A percentile compares a stretch with the other conserved stretches of the same genome.
Evolutionary conservation across 176 grass and related monocot genomes (phyloP).

Genomic region (Raddia guianensis): DNA sequence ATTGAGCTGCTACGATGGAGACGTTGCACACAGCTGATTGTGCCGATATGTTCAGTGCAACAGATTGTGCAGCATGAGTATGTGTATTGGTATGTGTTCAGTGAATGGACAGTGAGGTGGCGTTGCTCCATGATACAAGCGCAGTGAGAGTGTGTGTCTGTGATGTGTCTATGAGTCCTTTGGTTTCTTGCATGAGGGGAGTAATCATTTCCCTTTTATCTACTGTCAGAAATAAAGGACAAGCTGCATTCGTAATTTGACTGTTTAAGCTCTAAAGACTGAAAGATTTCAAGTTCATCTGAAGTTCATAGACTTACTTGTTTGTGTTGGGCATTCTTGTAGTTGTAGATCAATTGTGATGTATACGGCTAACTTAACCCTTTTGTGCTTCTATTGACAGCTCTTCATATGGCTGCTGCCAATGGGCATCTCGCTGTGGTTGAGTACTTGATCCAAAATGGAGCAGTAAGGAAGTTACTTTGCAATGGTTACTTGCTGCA

Average conservation of each 20-base stretch:
- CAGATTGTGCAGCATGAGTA: not conserved
- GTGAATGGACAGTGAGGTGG: conserved; percentile 2
- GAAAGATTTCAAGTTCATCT: not conserved
- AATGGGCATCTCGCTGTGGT: conserved; percentile 91
- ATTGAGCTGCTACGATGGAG: not conserved
- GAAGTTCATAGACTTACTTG: not conserved
- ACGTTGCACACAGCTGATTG: not conserved
- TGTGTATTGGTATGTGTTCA: not conserved
- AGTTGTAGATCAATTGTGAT: conserved; percentile 1
- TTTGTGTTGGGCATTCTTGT: conserved; percentile 1
- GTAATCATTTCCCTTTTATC: not conserved
- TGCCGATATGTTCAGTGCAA: not conserved
- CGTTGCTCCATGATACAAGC: not conserved
- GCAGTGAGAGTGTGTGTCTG: not conserved
- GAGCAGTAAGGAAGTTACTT: conserved; percentile 59
- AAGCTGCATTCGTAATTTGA: not conserved
- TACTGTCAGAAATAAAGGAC: not conserved
- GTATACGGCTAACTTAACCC: conserved; percentile 4
- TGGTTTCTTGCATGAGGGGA: not conserved
- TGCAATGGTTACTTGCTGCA: not conserved
- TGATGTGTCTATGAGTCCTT: not conserved
- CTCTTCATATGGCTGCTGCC: conserved; percentile 93
- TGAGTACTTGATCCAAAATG: conserved; percentile 90
- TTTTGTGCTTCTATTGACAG: conserved; percentile 44
- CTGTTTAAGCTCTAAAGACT: not conserved